phyloP scores from a whole-genome alignment of 75 land plant species.

The Cunninghamia lanceolata region DNA sequence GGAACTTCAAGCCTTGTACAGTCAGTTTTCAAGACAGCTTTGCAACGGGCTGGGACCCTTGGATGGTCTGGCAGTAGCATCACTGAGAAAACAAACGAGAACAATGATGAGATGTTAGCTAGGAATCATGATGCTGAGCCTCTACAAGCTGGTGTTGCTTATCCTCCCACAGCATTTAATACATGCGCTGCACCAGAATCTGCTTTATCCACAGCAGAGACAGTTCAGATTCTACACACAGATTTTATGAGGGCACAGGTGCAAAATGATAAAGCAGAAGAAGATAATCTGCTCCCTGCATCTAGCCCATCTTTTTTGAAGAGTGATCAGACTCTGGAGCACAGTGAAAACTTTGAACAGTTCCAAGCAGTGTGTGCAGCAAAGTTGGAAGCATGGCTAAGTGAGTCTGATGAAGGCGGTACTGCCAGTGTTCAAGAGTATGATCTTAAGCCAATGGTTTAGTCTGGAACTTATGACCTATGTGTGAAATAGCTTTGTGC shows the following conservation, averaged over 20 bases:
- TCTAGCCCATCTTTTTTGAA: neutral
- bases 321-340: neutral
- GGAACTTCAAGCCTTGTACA: slow-evolving; percentile 9
- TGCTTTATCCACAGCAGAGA: neutral
- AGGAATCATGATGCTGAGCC: neutral
- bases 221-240: neutral
- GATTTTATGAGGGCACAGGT: neutral
- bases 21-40: slow-evolving; percentile 13
- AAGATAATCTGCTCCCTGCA: neutral
- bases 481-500: neutral
- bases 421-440: neutral
- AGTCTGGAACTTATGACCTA: neutral
- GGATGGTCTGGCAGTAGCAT: slow-evolving; percentile 1
- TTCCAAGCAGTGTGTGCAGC: slow-evolving; percentile 15
- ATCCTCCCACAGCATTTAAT: neutral
- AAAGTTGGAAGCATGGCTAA: slow-evolving; percentile 14
- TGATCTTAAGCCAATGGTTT: neutral
- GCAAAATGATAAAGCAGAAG: neutral
- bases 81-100: neutral
- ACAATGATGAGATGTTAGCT: neutral
- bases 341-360: neutral
- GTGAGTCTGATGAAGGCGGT: neutral
- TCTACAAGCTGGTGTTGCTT: neutral
- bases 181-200: neutral
- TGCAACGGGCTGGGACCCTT: slow-evolving; percentile 5